Base-by-base conservation (phyloP, 257 asterid species). In the Gynochthodes officinalis region DNA sequence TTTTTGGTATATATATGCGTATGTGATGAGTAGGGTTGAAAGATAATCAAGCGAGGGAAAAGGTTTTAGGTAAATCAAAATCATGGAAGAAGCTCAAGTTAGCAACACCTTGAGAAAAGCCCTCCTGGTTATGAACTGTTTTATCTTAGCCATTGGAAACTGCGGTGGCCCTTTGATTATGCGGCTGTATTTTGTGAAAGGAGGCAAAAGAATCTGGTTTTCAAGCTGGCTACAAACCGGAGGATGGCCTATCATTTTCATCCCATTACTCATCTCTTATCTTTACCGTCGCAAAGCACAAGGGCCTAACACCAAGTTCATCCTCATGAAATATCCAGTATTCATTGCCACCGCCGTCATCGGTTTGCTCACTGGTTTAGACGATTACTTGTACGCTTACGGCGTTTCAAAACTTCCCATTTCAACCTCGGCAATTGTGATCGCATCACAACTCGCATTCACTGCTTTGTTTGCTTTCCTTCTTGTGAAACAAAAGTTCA, bases 181-280 rank as follows among this genome's bases (percentile, higher is more conserved):
- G 72, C 82, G 85, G 8, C 70, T 81, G 48, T 81, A 81, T 16
- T 82, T 82, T 67, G 53, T 82, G 28, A 78, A 73, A 59, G 86
- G 86, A 27, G 86, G 83, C 61, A 73, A 78, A 4, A 69, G 81
- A 43, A 35, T 78, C 7, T 75, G 86, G 86, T 42, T 72, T 4
- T 75, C 86, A 0, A 76, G 81, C 80, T 69, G 67, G 72, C 43
- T 82, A 50, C 40, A 76, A 76, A 78, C 81, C 28, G 83, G 69
- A 0, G 86, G 77, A 3, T 82, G 76, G 62, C 86, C 86, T 1
- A 4, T 82, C 7, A 67, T 69, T 21, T 13, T 78, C 58, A 69
- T 82, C 72, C 85, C 83, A 25, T 71, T 78, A 4, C 8, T 25
- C 19, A 63, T 75, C 3, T 67, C 77, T 42, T 82, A 78, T 12